Percentiles rank a stretch among this genome's conserved stretches.
phyloP scores from a whole-genome alignment of 768 basidiomycete species.

The Boletus rufocinnamomeus region DNA sequence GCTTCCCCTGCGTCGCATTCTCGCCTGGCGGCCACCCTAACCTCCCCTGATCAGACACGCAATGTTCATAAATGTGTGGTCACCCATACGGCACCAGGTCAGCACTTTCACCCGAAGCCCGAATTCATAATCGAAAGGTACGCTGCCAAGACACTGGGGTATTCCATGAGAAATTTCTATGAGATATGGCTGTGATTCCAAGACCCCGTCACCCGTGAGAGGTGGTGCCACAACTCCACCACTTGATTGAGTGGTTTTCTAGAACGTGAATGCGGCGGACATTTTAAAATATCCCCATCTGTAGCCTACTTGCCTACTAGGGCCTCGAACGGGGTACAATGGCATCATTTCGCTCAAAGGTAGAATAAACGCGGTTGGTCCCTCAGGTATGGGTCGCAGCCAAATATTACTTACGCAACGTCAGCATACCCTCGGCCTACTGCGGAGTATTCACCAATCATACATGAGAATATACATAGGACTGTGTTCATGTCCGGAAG shows the following conservation, averaged over 20 bases:
- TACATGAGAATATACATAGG: not conserved
- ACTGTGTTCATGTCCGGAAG: constrained; percentile 11
- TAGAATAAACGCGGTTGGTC: not conserved
- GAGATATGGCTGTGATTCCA: constrained; percentile 8
- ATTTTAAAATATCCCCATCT: constrained; percentile 1
- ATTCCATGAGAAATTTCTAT: not conserved
- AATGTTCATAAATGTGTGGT: not conserved
- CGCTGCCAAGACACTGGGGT: constrained; percentile 13
- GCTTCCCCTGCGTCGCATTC: not conserved
- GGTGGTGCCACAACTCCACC: constrained; percentile 2
- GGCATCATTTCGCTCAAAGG: not conserved
- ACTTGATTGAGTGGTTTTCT: not conserved
- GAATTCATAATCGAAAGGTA: constrained; percentile 4
- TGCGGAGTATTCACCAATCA: not conserved
- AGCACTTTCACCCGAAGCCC: not conserved
- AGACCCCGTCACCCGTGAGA: not conserved
- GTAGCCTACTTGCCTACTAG: not conserved
- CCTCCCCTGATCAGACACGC: not conserved
- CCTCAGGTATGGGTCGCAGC: not conserved
- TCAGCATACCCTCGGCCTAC: not conserved
- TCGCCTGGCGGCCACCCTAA: not conserved
- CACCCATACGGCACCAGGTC: not conserved
- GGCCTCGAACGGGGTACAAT: not conserved
- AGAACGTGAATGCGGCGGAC: not conserved
- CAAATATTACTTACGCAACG: not conserved